A percentile compares a stretch with the other conserved stretches of the same genome.
phyloP scores from a whole-genome alignment of 2,329 filamentous ascomycete species.

The Colletotrichum brevisporum region DNA sequence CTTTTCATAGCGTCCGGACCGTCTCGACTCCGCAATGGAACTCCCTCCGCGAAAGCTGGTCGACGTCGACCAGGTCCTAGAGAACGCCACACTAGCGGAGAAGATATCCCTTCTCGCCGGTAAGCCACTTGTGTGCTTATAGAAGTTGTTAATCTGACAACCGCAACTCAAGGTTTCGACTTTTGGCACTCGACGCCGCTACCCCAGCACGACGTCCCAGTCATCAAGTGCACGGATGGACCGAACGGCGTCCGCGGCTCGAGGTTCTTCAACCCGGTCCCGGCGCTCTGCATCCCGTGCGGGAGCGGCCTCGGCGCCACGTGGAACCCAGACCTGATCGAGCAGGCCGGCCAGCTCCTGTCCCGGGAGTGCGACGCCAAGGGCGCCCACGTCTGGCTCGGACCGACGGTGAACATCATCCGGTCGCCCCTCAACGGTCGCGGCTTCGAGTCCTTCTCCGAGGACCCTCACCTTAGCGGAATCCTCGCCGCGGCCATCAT shows the following conservation, averaged over 20 bases:
- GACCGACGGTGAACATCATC: conserved; percentile 75
- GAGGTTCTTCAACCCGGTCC: conserved; percentile 75
- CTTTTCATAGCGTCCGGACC: no score
- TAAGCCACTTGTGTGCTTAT: conserved; percentile 42
- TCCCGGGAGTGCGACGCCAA: conserved; percentile 68
- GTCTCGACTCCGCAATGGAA: conserved; percentile 2
- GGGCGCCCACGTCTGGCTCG: conserved; percentile 70
- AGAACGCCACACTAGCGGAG: conserved; percentile 65
- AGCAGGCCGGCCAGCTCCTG: conserved; percentile 64
- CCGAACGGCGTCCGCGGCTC: conserved; percentile 79
- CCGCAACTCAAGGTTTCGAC: conserved; percentile 64
- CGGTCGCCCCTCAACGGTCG: conserved; percentile 71
- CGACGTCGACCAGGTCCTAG: conserved; percentile 66
- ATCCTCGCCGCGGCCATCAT: conserved; percentile 67
- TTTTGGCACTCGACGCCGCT: conserved; percentile 78
- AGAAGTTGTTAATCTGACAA: no score
- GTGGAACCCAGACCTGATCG: conserved; percentile 67
- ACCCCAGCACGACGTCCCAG: conserved; percentile 72
- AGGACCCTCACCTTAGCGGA: conserved; percentile 71
- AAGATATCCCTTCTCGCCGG: conserved; percentile 68
- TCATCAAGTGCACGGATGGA: conserved; percentile 76
- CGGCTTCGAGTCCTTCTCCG: conserved; percentile 71
- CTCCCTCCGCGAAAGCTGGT: conserved; percentile 44
- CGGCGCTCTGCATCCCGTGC: conserved; percentile 72
- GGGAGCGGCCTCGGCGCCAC: conserved; percentile 70